Conservation (phyloP, 1,139 yeast genomes). For the Tardiomyces blankii region DNA sequence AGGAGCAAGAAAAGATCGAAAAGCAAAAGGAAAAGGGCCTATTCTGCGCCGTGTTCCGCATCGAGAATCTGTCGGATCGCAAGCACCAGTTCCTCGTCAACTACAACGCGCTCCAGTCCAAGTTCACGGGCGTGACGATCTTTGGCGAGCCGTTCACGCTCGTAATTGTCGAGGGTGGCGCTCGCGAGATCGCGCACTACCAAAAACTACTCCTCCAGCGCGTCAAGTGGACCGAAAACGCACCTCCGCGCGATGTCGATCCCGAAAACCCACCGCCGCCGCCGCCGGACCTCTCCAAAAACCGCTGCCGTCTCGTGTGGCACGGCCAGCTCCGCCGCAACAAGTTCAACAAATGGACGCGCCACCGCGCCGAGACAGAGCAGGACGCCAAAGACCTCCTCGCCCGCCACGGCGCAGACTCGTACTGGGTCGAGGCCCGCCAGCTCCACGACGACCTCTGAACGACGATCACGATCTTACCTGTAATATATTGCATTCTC, state of each 20-base stretch:
- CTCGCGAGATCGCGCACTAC: slow-evolving; percentile 47
- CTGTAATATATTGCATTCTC: not conserved
- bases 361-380: slow-evolving; percentile 39
- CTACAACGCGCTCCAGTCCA: slow-evolving; percentile 65
- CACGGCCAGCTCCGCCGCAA: slow-evolving; percentile 53
- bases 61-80: slow-evolving; percentile 46
- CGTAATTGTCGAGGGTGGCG: slow-evolving; percentile 65
- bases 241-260: slow-evolving; percentile 18
- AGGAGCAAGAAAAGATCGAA: slow-evolving; percentile 33
- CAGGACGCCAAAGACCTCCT: slow-evolving; percentile 45
- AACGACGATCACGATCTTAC: not conserved
- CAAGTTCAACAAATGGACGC: slow-evolving; percentile 53
- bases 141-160: slow-evolving; percentile 39
- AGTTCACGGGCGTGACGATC: slow-evolving; percentile 48
- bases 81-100: slow-evolving; percentile 66
- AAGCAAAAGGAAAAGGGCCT: slow-evolving; percentile 45
- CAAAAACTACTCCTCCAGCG: slow-evolving; percentile 50
- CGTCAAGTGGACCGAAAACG: slow-evolving; percentile 57
- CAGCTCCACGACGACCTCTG: not conserved
- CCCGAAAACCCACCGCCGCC: slow-evolving; percentile 7
- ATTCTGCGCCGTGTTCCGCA: slow-evolving; percentile 46
- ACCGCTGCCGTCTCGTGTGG: slow-evolving; percentile 56
- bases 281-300: slow-evolving; percentile 33
- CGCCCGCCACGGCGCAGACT: slow-evolving; percentile 40
- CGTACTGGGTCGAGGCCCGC: slow-evolving; percentile 39